A percentile compares a stretch with the other conserved stretches of the same genome.
phyloP scores from a whole-genome alignment of 352 stramenopile species.

The Phytopythium litorale region DNA sequence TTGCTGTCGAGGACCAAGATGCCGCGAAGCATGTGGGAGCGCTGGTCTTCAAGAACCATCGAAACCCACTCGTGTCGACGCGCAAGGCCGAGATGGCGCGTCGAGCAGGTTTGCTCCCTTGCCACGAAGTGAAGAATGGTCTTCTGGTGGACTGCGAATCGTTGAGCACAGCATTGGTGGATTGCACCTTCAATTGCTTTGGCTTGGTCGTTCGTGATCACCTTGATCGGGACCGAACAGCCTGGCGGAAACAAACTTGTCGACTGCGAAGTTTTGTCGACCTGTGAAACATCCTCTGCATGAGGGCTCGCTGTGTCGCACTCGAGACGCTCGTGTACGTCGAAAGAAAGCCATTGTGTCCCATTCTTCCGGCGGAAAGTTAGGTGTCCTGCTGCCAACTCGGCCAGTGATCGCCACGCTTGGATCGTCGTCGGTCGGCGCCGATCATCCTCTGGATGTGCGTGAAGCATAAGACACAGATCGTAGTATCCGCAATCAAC shows the following conservation, averaged over 20 bases:
- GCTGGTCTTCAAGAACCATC: slow-evolving; percentile 52
- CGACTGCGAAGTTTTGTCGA: neutral
- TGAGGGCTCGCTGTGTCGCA: neutral
- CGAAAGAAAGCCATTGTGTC: slow-evolving; percentile 5
- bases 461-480: slow-evolving; percentile 7
- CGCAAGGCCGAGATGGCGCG: neutral
- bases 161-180: slow-evolving; percentile 2
- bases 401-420: slow-evolving; percentile 25
- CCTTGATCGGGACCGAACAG: neutral
- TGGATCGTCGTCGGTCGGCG: slow-evolving; percentile 6
- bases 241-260: neutral
- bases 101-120: neutral
- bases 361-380: slow-evolving; percentile 37
- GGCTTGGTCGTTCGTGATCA: neutral
- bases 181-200: neutral
- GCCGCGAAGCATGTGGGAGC: slow-evolving; percentile 33
- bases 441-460: slow-evolving; percentile 1
- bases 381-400: slow-evolving; percentile 16
- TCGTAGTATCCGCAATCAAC: slow-evolving; percentile 41
- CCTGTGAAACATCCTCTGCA: neutral
- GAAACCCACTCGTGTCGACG: slow-evolving; percentile 37
- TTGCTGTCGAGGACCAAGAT: slow-evolving; percentile 39
- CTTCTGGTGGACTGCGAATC: neutral
- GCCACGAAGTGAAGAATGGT: neutral
- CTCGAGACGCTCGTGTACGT: neutral